Base-by-base conservation (phyloP, 1,139 yeast genomes). In the Hemisphaericaspora lyxosophila region DNA sequence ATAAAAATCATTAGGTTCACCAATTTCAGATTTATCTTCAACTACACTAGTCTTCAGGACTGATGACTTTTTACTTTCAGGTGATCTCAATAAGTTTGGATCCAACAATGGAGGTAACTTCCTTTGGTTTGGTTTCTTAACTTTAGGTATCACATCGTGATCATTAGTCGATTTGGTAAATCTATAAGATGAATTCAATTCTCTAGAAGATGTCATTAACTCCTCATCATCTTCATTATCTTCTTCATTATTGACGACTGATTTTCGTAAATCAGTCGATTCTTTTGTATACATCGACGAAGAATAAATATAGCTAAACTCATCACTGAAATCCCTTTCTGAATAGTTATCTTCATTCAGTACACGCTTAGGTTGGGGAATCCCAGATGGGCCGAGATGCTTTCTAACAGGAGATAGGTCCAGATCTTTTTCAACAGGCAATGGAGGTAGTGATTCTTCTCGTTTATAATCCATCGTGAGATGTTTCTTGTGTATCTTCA, bases 381-480 rank as follows among this genome's bases (percentile, higher is more conserved):
- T 29, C 9, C 25, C 20, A 4, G 26, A 25, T 20, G 31, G 38
- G 16, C 30, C 33, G 8, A 26, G 28, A 14, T 34, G 31, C 8
- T 33, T 34, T 7, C 28, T 33, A 18, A n/a, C 26, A 5, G 38
- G 43, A 19, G 55, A 40, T 9, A 42, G 52, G 7, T 31, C 35
- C 12, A 45, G 48, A 19, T 53, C 44, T 17, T 44, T 37, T 7
- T 18, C 20, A 12, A 49, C 54, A 5, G 60, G 55, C 9, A 60
- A 57, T 4, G 70, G 70, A 0, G 66, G 67, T 12, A 67, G 56
- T 2, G 69, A 66, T 46, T 54, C 46, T 46, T 54, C 46, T 25
- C 57, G 56, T 33, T 57, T 56, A 18, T 50, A 49, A 26, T 52
- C 53, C 7, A 25, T 18, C 5, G 22, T 23, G 9, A 24, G 15